phyloP scores from a whole-genome alignment of 2,329 filamentous ascomycete genomes.

The Aspergillus ruber region DNA sequence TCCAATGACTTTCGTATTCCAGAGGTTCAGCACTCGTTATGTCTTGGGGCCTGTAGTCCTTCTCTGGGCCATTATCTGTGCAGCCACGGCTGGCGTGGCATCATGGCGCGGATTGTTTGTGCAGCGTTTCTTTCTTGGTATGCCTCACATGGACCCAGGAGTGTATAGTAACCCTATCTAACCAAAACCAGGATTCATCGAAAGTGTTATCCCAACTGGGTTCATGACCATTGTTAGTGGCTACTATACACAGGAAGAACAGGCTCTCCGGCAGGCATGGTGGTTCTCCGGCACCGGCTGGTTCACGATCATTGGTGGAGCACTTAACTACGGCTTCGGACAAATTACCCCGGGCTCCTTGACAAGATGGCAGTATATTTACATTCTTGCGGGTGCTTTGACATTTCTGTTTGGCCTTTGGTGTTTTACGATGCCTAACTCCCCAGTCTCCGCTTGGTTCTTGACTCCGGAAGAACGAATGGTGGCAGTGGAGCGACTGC shows the following conservation, averaged over 20 bases:
- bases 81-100: slow-evolving; percentile 62
- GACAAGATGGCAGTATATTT: slow-evolving; percentile 64
- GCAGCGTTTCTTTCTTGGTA: slow-evolving; percentile 57
- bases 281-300: slow-evolving; percentile 58
- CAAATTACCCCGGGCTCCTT: slow-evolving; percentile 52
- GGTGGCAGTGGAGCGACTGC: slow-evolving; percentile 58
- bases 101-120: slow-evolving; percentile 58
- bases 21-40: slow-evolving; percentile 60
- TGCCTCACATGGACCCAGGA: background rate
- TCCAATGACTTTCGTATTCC: slow-evolving; percentile 64
- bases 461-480: slow-evolving; percentile 56
- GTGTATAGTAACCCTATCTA: background rate
- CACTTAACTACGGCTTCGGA: slow-evolving; percentile 61
- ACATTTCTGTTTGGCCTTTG: slow-evolving; percentile 59
- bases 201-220: slow-evolving; percentile 59
- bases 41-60: slow-evolving; percentile 53
- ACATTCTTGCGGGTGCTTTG: slow-evolving; percentile 57
- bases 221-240: slow-evolving; percentile 60
- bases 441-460: slow-evolving; percentile 64
- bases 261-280: slow-evolving; percentile 59
- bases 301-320: slow-evolving; percentile 57
- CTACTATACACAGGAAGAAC: slow-evolving; percentile 61
- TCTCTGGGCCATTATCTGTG: slow-evolving; percentile 61
- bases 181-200: slow-evolving; percentile 43
- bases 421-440: slow-evolving; percentile 62